Evolutionary conservation across 345 rosid species (phyloP).

Genomic region (Eucalyptus regnans): DNA sequence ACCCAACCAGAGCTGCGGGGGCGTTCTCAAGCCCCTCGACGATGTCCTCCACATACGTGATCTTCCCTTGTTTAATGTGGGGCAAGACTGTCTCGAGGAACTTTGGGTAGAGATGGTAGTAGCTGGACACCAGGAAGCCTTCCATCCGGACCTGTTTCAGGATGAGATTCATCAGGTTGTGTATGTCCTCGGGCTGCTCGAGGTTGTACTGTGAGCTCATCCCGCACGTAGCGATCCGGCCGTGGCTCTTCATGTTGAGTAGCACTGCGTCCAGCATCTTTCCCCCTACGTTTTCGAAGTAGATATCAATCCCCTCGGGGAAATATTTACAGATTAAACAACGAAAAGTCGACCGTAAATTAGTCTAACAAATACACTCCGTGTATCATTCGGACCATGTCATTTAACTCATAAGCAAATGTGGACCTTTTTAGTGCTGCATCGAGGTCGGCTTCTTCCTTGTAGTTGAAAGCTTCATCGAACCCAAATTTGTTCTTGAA

Average conservation of each 20-base stretch:
- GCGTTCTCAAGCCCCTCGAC: slow-evolving; percentile 11
- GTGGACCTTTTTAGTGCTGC: slow-evolving; percentile 35
- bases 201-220: slow-evolving; percentile 15
- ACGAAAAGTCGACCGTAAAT: not conserved
- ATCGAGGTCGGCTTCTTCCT: slow-evolving; percentile 14
- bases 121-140: slow-evolving; percentile 10
- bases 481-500: no score
- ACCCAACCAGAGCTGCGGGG: slow-evolving; percentile 11
- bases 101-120: slow-evolving; percentile 6
- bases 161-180: slow-evolving; percentile 1
- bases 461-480: not conserved
- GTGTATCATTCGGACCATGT: not conserved
- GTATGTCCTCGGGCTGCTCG: slow-evolving; percentile 2
- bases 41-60: slow-evolving; percentile 11
- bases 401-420: not conserved
- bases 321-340: not conserved
- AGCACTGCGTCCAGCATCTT: slow-evolving; percentile 16
- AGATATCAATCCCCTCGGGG: not conserved
- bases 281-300: not conserved
- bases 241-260: slow-evolving; percentile 7
- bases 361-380: not conserved
- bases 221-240: slow-evolving; percentile 7
- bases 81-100: slow-evolving; percentile 7
- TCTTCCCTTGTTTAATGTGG: slow-evolving; percentile 8
- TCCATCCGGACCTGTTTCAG: slow-evolving; percentile 11